phyloP scores from a whole-genome alignment of 1,139 yeast genomes.

The Schizosaccharomyces versatilis region DNA sequence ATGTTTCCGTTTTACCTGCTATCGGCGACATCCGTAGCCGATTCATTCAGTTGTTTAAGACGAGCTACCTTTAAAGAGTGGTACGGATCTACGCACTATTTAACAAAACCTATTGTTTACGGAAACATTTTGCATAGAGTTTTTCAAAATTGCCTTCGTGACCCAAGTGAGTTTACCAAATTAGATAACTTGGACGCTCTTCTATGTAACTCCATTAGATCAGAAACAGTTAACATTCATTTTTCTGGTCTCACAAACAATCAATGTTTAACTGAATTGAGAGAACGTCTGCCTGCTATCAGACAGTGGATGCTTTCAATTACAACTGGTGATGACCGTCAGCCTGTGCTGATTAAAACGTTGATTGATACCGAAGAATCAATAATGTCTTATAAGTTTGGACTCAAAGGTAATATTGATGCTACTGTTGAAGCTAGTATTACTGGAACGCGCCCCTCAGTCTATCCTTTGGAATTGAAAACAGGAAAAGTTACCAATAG shows the following conservation, averaged over 20 bases:
- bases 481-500: conserved; percentile 38
- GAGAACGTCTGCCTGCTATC: conserved; percentile 29
- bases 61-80: conserved; percentile 40
- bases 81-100: conserved; percentile 33
- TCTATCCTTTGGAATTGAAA: conserved; percentile 60
- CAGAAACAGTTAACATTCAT: conserved; percentile 30
- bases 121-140: conserved; percentile 66
- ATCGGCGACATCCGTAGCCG: conserved; percentile 65
- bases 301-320: conserved; percentile 2
- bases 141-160: conserved; percentile 43
- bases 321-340: conserved; percentile 2
- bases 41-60: conserved; percentile 50
- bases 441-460: conserved; percentile 8
- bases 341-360: conserved; percentile 28
- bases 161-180: conserved; percentile 22
- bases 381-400: conserved; percentile 77
- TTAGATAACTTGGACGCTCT: conserved; percentile 25
- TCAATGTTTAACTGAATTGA: conserved; percentile 27
- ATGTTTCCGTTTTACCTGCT: conserved; percentile 68
- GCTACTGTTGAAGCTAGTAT: conserved; percentile 51
- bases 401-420: conserved; percentile 79
- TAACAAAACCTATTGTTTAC: conserved; percentile 37
- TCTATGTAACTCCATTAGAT: conserved; percentile 27
- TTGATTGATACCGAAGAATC: conserved; percentile 73
- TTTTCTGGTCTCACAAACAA: conserved; percentile 33